Conservation (phyloP, 2,329 filamentous ascomycete species). For the Kalaharituber pfeilii region DNA sequence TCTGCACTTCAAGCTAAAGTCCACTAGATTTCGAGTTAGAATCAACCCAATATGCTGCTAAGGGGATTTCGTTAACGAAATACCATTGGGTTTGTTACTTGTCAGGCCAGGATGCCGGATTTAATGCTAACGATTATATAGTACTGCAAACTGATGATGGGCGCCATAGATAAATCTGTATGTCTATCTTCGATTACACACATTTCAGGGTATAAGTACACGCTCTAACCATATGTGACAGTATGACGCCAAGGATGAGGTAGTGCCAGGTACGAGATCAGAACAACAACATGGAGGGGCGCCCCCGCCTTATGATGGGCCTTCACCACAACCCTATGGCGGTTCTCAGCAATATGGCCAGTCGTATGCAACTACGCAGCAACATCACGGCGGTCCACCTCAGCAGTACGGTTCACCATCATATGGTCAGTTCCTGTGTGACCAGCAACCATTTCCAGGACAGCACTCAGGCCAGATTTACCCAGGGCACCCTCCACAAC, state of each 20-base stretch:
- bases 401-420: too few species aligned
- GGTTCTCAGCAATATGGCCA: too few species aligned
- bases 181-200: too few species aligned
- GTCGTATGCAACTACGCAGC: too few species aligned
- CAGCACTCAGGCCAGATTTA: too few species aligned
- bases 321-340: constrained; percentile 18
- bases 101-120: constrained; percentile 48
- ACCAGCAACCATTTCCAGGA: too few species aligned
- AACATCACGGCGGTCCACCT: too few species aligned
- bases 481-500: constrained; percentile 17
- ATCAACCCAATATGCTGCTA: constrained; percentile 45
- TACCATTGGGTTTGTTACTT: constrained; percentile 41
- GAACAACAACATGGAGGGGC: constrained; percentile 9
- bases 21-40: constrained; percentile 19
- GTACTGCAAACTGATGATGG: constrained; percentile 43
- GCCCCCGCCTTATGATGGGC: constrained; percentile 9
- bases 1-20: constrained; percentile 1
- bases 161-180: constrained; percentile 44
- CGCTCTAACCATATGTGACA: constrained; percentile 22
- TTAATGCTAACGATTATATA: constrained; percentile 11
- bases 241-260: constrained; percentile 26
- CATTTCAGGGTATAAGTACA: constrained; percentile 14
- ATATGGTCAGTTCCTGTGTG: too few species aligned
- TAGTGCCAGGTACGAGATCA: constrained; percentile 20
- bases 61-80: constrained; percentile 47